phyloP scores from a whole-genome alignment of 225 moss, liverwort and hornwort genomes.

The Physcomitrium patens region DNA sequence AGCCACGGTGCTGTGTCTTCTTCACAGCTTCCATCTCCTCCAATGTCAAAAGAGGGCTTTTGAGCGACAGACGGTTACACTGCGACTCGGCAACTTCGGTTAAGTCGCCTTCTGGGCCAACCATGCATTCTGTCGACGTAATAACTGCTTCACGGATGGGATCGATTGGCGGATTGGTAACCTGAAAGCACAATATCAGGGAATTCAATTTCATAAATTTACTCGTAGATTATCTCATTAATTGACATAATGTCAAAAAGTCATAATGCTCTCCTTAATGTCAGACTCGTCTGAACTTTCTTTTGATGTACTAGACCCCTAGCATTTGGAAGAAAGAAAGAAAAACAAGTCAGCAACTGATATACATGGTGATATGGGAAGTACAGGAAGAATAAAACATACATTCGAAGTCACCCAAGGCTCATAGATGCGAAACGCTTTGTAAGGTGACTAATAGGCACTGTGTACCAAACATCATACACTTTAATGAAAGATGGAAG shows the following conservation, averaged over 20 bases:
- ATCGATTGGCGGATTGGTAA: conserved; percentile 88
- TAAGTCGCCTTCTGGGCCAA: conserved; percentile 84
- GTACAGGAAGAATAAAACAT: conserved; percentile 5
- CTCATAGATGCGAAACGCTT: not conserved
- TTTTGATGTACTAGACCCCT: not conserved
- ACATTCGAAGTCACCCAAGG: not conserved
- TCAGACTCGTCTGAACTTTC: not conserved
- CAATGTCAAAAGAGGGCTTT: conserved; percentile 62
- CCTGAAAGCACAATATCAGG: conserved; percentile 38
- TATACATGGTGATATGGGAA: not conserved
- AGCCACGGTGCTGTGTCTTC: conserved; percentile 65
- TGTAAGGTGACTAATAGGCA: not conserved
- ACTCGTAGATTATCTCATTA: not conserved
- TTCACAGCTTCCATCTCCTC: conserved; percentile 89
- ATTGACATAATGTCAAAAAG: not conserved
- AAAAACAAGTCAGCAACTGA: not conserved
- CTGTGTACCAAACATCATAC: not conserved
- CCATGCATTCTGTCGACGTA: conserved; percentile 88
- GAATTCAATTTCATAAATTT: too few species aligned
- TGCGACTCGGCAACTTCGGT: conserved; percentile 75
- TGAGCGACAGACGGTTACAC: conserved; percentile 75
- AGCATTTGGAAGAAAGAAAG: not conserved
- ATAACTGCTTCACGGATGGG: conserved; percentile 87
- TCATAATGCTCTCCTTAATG: not conserved
- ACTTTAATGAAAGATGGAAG: not conserved